phyloP scores from a whole-genome alignment of 768 basidiomycete genomes.

The Mycena haematopus region DNA sequence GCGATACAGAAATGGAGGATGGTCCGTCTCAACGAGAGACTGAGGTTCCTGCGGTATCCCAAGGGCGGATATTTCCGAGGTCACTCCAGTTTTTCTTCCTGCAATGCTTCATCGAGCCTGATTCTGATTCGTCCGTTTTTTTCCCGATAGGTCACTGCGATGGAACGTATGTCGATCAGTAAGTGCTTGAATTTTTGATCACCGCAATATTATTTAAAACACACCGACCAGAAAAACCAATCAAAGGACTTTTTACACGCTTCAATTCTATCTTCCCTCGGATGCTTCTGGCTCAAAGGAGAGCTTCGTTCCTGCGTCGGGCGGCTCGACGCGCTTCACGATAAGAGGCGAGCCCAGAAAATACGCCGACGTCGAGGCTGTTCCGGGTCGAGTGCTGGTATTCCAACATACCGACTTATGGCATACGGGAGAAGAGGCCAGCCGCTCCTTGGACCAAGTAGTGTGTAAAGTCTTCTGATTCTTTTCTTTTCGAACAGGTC shows the following conservation, averaged over 20 bases:
- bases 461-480: not conserved
- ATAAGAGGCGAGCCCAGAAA: not conserved
- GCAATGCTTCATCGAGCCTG: not conserved
- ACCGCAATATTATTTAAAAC: not conserved
- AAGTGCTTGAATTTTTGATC: not conserved
- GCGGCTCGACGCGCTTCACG: conserved; percentile 22
- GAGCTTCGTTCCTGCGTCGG: conserved; percentile 21
- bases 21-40: conserved; percentile 25
- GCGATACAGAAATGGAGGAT: conserved; percentile 26
- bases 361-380: conserved; percentile 24
- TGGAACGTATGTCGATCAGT: conserved; percentile 5
- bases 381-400: conserved; percentile 24
- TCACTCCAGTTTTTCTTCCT: not conserved
- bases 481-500: not conserved
- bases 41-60: conserved; percentile 24
- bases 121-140: not conserved
- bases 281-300: conserved; percentile 23
- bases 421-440: conserved; percentile 26
- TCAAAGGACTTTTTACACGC: conserved; percentile 27
- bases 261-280: conserved; percentile 27
- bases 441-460: not conserved
- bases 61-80: conserved; percentile 21
- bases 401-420: conserved; percentile 20
- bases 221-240: conserved; percentile 5
- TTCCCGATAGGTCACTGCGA: conserved; percentile 7